Evolutionary conservation across 2,329 filamentous ascomycete genomes (phyloP).

Genomic region (Graphilbum ipis-grandicollis): DNA sequence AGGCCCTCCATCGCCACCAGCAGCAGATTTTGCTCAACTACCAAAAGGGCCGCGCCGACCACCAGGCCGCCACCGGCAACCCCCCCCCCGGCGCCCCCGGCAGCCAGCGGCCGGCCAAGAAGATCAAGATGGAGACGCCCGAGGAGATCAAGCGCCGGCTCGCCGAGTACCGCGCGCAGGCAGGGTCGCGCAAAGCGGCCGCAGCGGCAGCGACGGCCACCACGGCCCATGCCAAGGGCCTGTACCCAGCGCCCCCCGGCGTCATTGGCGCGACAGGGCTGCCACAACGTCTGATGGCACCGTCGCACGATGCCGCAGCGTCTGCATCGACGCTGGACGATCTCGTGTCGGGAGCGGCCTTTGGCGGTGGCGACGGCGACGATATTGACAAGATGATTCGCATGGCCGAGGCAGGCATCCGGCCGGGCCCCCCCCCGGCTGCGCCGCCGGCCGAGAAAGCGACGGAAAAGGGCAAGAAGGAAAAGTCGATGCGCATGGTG

Average conservation of each 20-base stretch:
- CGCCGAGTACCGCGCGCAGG: slow-evolving; percentile 57
- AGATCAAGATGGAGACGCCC: slow-evolving; percentile 54
- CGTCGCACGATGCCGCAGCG: too few species aligned
- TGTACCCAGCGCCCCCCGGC: too few species aligned
- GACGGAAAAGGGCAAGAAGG: slow-evolving; percentile 31
- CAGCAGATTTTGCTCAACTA: slow-evolving; percentile 74
- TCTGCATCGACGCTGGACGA: slow-evolving; percentile 26
- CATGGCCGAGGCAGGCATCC: slow-evolving; percentile 45
- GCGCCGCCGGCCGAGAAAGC: slow-evolving; percentile 43
- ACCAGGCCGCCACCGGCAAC: slow-evolving; percentile 69
- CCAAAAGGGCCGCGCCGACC: slow-evolving; percentile 70
- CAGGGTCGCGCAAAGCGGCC: slow-evolving; percentile 40
- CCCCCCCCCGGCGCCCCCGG: slow-evolving; percentile 45
- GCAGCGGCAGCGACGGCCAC: slow-evolving; percentile 14
- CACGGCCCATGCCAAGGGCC: too few species aligned
- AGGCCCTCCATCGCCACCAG: slow-evolving; percentile 67
- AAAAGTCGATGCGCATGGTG: slow-evolving; percentile 43
- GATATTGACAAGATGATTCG: slow-evolving; percentile 50
- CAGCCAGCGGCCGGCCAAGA: slow-evolving; percentile 48
- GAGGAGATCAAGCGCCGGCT: slow-evolving; percentile 68
- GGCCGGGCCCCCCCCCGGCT: slow-evolving; percentile 30
- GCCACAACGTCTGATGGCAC: slow-evolving; percentile 14
- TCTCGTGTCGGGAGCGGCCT: slow-evolving; percentile 21
- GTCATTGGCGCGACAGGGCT: slow-evolving; percentile 13
- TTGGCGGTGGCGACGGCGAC: slow-evolving; percentile 38